Conservation (phyloP, 225 moss, liverwort and hornwort genomes). For the Takakia lepidozioides region DNA sequence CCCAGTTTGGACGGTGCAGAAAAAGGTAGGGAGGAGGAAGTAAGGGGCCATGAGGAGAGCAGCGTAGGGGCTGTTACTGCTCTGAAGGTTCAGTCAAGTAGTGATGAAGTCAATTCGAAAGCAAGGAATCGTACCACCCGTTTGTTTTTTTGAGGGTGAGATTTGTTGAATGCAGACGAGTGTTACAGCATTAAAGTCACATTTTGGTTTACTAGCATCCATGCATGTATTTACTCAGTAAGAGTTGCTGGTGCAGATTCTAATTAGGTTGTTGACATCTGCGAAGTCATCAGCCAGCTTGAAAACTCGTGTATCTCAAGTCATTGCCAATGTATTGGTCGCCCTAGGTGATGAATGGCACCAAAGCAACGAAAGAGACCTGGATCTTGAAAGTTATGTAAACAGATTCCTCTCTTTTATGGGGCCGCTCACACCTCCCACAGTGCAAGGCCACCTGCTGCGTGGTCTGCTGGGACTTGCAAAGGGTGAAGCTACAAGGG, state of each 20-base stretch:
- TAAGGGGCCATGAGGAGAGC: too few species aligned
- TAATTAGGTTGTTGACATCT: slow-evolving; percentile 21
- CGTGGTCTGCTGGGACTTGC: slow-evolving; percentile 34
- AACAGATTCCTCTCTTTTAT: slow-evolving; percentile 26
- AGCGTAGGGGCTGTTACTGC: too few species aligned
- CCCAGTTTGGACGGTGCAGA: too few species aligned
- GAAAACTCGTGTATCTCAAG: slow-evolving; percentile 20
- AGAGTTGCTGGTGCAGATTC: slow-evolving; percentile 19
- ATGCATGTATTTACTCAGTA: too few species aligned
- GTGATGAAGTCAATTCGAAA: too few species aligned
- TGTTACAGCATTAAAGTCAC: too few species aligned
- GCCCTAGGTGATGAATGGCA: slow-evolving; percentile 20
- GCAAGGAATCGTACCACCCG: too few species aligned
- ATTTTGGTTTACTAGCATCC: too few species aligned
- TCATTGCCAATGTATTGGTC: slow-evolving; percentile 34
- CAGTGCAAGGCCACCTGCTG: slow-evolving; percentile 32
- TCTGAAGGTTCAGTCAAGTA: too few species aligned
- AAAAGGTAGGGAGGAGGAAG: too few species aligned
- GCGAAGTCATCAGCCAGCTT: slow-evolving; percentile 11
- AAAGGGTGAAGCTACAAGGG: slow-evolving; percentile 19
- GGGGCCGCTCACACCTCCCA: slow-evolving; percentile 21
- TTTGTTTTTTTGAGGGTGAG: too few species aligned
- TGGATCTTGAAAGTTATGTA: slow-evolving; percentile 23
- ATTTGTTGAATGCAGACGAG: too few species aligned
- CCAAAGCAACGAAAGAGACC: slow-evolving; percentile 8